Evolutionary conservation across 768 basidiomycete species (phyloP).

Genomic region (Mycena crocata): DNA sequence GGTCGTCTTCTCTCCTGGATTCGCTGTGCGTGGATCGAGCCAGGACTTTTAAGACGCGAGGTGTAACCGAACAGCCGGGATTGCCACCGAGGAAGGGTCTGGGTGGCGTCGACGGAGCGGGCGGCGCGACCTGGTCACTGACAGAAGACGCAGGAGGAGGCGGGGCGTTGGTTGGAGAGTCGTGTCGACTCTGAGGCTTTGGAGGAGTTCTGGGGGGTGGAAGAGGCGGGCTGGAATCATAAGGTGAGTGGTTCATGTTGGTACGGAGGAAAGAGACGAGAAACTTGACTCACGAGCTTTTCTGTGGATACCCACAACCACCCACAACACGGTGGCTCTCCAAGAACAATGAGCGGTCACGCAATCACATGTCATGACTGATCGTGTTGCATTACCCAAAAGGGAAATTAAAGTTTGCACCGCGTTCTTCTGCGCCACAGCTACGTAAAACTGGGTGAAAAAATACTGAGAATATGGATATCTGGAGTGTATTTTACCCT

Average conservation of each 20-base stretch:
- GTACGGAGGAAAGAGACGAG: background rate
- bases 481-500: too few species aligned
- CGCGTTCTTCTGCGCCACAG: background rate
- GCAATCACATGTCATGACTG: conserved; percentile 19
- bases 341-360: conserved; percentile 13
- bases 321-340: background rate
- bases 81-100: background rate
- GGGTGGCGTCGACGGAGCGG: background rate
- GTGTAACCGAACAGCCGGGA: background rate
- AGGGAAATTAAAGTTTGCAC: background rate
- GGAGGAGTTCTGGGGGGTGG: background rate
- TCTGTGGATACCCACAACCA: background rate
- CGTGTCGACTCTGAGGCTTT: background rate
- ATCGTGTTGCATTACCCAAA: conserved; percentile 9
- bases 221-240: too few species aligned
- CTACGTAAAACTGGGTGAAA: too few species aligned
- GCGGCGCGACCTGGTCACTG: background rate
- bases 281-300: conserved; percentile 11
- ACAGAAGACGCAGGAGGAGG: background rate
- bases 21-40: background rate
- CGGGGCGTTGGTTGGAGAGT: background rate
- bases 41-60: background rate
- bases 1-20: background rate
- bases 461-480: too few species aligned
- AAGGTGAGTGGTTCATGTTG: conserved; percentile 10